Base-by-base conservation (phyloP, 352 stramenopile species). In the Phytophthora sp. region DNA sequence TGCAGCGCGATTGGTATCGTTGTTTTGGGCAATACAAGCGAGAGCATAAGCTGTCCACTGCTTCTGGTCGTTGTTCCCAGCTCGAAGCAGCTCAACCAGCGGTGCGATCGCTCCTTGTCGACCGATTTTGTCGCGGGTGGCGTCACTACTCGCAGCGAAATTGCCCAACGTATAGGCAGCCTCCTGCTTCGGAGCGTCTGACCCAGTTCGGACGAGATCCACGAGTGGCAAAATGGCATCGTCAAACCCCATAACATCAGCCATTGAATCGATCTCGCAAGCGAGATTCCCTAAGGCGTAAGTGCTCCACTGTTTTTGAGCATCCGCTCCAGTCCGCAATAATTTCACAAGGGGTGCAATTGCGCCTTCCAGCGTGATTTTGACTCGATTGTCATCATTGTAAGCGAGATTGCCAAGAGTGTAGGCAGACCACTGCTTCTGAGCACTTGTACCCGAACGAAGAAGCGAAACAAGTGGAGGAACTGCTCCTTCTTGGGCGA, bases 371-470 rank as follows among this genome's bases (percentile, higher is more conserved):
- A 53, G 15, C 1, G 56, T 55, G 33, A 76, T 72, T 23, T 58
- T 23, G 12, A 57, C 45, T 27, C 49, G 46, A 15, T 69, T 73
- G 4, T 23, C 24, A 13, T 77, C 54, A 27, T 67, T 74, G 36
- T 74, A 57, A 0, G 65, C 57, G 12, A 77, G 46, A 20, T 64
- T 66, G 2, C 49, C 59, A 2, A 77, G 33, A 13, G 57, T 67
- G 16, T 69, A 64, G 1, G 57, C 52, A 1, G 62, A 57, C 53
- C 65, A 66, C 20, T 71, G 51, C 42, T 73, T 67, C 42, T 74
- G 54, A 7, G 41, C 59, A 12, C 46, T 52, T n/a, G 50, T 70
- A 2, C 57, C 57, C 1, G 21, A 29, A n/a, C 24, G 26, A 0
- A 66, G 13, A 2, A 76, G 30, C 6, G 26, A 33, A 21, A 76